A percentile compares a stretch with the other conserved stretches of the same genome.
Conservation (phyloP, 176 grass and related monocot species). For the Oryza longistaminata region DNA sequence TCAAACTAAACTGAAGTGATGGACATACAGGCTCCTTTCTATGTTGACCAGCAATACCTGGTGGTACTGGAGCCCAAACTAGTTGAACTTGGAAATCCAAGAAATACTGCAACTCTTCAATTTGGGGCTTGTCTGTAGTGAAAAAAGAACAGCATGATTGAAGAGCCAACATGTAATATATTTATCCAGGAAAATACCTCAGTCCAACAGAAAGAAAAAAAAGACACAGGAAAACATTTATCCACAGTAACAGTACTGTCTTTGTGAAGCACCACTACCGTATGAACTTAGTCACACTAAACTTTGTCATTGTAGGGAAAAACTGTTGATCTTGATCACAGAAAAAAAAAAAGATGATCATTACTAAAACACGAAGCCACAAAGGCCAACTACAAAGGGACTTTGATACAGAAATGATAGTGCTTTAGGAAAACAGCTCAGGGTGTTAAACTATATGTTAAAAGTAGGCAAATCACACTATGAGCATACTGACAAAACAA, state of each 20-base stretch:
- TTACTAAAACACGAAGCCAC: conserved; percentile 13
- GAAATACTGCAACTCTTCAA: conserved; percentile 97
- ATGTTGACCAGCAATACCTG: conserved; percentile 75
- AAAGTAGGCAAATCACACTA: background rate
- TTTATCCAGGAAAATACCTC: conserved; percentile 8
- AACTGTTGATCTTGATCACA: background rate
- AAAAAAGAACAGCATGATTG: conserved; percentile 18
- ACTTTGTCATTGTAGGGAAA: background rate
- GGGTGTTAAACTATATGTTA: conserved; percentile 2
- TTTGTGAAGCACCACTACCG: background rate
- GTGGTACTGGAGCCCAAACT: conserved; percentile 85
- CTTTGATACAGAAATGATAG: background rate
- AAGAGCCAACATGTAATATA: conserved; percentile 24
- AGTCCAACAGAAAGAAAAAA: conserved; percentile 1
- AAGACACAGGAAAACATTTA: conserved; percentile 19
- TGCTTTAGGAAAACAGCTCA: background rate
- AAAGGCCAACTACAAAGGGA: background rate
- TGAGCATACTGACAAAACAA: conserved; percentile 20
- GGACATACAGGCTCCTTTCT: conserved; percentile 96
- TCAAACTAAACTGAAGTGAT: conserved; percentile 93
- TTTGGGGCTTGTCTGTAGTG: conserved; percentile 88
- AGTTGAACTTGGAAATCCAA: conserved; percentile 90
- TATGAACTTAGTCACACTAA: background rate
- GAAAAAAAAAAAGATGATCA: background rate
- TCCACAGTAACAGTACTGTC: background rate